A percentile compares a stretch with the other conserved stretches of the same genome.
These are phyloP conservation scores for Mimosa bimucronata DNA, from an alignment of 306 rosid species.

Conservation along the genomic window DNA sequence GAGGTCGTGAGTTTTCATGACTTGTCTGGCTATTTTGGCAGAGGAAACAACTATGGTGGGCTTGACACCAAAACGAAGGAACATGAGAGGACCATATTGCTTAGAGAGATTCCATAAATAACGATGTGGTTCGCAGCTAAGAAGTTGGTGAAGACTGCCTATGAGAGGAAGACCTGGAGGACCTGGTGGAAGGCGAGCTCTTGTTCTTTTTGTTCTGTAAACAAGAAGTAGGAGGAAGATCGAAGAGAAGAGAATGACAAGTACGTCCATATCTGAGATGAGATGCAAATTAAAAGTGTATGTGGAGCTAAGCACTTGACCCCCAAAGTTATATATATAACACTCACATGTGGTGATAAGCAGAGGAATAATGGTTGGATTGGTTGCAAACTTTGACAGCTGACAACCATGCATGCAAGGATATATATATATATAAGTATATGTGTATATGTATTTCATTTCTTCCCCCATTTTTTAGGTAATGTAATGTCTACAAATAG, in stretches of 20 bases:
- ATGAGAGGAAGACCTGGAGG: not conserved
- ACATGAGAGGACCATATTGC: not conserved
- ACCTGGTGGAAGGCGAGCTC: not conserved
- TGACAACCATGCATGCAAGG: not conserved
- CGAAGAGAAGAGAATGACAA: not conserved
- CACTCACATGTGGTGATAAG: no score
- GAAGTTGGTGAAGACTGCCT: not conserved
- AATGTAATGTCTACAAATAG: no score
- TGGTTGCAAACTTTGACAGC: not conserved
- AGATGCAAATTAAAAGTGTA: not conserved
- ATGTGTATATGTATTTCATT: no score
- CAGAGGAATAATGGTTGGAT: not conserved
- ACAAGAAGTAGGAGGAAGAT: not conserved
- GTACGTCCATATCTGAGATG: not conserved
- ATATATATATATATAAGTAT: no score
- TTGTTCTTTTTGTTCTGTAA: not conserved
- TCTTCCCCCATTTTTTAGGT: no score
- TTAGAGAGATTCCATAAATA: not conserved
- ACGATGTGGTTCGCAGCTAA: not conserved
- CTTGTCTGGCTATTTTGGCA: not conserved
- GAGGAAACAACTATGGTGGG: slow-evolving; percentile 7
- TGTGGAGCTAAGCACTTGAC: not conserved
- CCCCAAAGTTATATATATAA: not conserved
- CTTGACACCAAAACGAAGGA: not conserved
- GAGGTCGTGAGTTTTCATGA: slow-evolving; percentile 2